phyloP scores from a whole-genome alignment of 306 rosid species.

The Morella rubra region DNA sequence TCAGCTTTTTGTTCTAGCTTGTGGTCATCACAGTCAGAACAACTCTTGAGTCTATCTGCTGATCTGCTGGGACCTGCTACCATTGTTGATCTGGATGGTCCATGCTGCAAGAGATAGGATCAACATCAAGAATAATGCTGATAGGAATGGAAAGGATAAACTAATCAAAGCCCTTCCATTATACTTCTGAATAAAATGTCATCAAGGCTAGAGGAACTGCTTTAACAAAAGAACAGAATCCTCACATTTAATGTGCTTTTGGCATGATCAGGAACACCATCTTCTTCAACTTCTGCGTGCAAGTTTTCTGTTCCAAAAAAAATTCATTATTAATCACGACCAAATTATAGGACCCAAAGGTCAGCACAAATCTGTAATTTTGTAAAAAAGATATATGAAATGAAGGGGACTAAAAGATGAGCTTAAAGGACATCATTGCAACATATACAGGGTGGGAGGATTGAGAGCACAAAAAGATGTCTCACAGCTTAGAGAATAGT shows the following conservation, averaged over 20 bases:
- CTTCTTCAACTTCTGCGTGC: constrained; percentile 24
- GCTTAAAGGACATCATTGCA: constrained; percentile 5
- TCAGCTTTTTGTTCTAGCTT: constrained; percentile 11
- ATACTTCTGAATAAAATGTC: neutral
- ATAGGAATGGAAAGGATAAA: neutral
- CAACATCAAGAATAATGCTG: constrained; percentile 11
- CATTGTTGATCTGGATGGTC: constrained; percentile 19
- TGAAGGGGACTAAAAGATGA: neutral
- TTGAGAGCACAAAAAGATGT: constrained; percentile 9
- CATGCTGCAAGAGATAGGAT: constrained; percentile 31
- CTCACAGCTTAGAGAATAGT: neutral
- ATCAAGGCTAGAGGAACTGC: neutral
- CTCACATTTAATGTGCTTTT: constrained; percentile 35
- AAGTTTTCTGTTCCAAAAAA: constrained; percentile 18
- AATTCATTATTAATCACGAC: constrained; percentile 16
- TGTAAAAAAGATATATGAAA: neutral
- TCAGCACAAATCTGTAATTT: constrained; percentile 16
- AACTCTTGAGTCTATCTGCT: constrained; percentile 14
- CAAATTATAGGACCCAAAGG: constrained; percentile 11
- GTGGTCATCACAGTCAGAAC: constrained; percentile 20
- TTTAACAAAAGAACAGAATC: neutral
- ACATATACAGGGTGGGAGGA: constrained; percentile 23
- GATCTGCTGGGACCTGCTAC: constrained; percentile 34
- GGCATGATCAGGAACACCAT: constrained; percentile 14
- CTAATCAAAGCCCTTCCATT: neutral